A percentile compares a stretch with the other conserved stretches of the same genome.
Evolutionary conservation across 2,329 filamentous ascomycete species (phyloP).

Genomic region (Allantophomopsis lycopodina): DNA sequence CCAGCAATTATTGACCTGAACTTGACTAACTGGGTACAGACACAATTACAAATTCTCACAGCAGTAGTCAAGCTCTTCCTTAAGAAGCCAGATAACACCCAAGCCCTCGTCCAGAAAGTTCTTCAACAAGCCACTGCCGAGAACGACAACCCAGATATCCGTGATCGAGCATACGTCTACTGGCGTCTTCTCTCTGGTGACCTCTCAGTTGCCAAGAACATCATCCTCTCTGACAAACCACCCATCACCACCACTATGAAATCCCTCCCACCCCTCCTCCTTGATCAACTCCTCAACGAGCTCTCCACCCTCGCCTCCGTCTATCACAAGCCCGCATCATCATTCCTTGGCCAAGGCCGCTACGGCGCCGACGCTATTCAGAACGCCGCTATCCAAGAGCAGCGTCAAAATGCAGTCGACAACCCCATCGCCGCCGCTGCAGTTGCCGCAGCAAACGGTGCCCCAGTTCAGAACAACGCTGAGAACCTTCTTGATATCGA

Average conservation of each 20-base stretch:
- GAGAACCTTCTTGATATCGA: conserved; percentile 95
- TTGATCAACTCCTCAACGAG: conserved; percentile 83
- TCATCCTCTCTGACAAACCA: conserved; percentile 87
- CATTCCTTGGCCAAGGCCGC: conserved; percentile 92
- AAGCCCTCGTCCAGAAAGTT: conserved; percentile 86
- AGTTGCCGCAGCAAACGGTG: conserved; percentile 47
- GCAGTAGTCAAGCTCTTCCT: conserved; percentile 95
- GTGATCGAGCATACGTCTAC: conserved; percentile 94
- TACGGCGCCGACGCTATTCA: conserved; percentile 92
- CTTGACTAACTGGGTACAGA: conserved; percentile 33
- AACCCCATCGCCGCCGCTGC: conserved; percentile 87
- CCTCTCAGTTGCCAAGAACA: conserved; percentile 69
- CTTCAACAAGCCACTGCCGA: conserved; percentile 85
- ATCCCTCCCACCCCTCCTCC: conserved; percentile 65
- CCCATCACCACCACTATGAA: conserved; percentile 91
- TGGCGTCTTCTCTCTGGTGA: conserved; percentile 94
- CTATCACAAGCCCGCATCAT: conserved; percentile 95
- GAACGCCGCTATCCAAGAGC: conserved; percentile 90
- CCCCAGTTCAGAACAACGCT: conserved; percentile 57
- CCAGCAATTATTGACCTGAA: too few species aligned
- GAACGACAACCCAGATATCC: conserved; percentile 94
- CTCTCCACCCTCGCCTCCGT: conserved; percentile 92
- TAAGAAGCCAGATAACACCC: conserved; percentile 87
- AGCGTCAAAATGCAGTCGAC: conserved; percentile 80
- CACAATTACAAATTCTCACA: conserved; percentile 94